Base-by-base conservation (phyloP, 1,139 yeast genomes). In the Debaryomycetaceae sp. region DNA sequence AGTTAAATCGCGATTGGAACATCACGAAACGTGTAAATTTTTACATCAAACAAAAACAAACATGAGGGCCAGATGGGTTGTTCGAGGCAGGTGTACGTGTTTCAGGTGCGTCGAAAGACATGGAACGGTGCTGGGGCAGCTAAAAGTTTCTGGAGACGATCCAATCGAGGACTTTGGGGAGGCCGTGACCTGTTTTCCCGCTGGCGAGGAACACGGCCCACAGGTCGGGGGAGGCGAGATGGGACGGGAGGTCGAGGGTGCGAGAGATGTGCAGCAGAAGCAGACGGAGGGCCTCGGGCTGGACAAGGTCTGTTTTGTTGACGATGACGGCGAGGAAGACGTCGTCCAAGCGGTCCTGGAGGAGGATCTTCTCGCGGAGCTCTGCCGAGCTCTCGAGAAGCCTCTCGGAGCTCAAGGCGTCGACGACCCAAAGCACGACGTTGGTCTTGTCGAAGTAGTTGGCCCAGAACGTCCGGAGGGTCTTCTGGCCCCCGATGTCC, bases 401-500 rank as follows among this genome's bases (percentile, higher is more conserved):
- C 43, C 97, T 66, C 44, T 80, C 83, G 37, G 75, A 60, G 36
- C 82, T 80, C 49, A 80, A 69, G 4, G 82, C 77, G 63, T 93
- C 98, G 8, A 91, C 77, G n/a, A 91, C 96, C 97, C 98, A 91
- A n/a, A 91, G 65, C 24, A 91, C 72, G 11, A 82, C 79, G 56
- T 91, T 93, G 6, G 96, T 87, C 53, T 81, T 81, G 51, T 90
- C 97, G 59, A 87, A 90, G 65, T 90, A 89, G 65, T 90, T 90
- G 47, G 87, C 81, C 97, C 97, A 89, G 61, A 89, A 89, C 20
- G 88, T 81, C 40, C 97, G 72, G 41, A 89, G 66, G 14, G 87
- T 77, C 11, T 77, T 69, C 60, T 90, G 97, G 0, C 97, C 97
- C 2, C 97, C 97, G 8, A 90, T 82, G 58, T 89, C 97, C 97